A percentile compares a stretch with the other conserved stretches of the same genome.
Conservation (phyloP, 2,329 filamentous ascomycete genomes). For the Trichoderma koningiopsis region DNA sequence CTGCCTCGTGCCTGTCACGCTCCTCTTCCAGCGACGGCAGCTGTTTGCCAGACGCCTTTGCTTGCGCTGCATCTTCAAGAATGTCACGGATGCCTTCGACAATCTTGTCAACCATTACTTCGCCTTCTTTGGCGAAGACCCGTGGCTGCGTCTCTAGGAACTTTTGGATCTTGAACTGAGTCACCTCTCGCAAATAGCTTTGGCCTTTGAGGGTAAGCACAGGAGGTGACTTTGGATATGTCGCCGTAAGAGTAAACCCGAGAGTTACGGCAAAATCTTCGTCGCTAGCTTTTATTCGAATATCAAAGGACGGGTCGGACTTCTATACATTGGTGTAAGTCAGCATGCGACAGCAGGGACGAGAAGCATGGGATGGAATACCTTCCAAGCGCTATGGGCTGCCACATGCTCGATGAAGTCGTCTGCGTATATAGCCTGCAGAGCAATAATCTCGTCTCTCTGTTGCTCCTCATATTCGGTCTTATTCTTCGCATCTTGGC, state of each 20-base stretch:
- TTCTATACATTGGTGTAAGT: conserved; percentile 53
- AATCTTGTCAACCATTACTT: conserved; percentile 66
- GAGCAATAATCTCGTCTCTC: conserved; percentile 80
- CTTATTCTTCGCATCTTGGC: conserved; percentile 46
- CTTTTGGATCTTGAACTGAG: conserved; percentile 69
- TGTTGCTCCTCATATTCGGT: conserved; percentile 81
- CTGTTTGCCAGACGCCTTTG: conserved; percentile 72
- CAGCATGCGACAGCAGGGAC: conserved; percentile 8
- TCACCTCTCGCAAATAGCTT: conserved; percentile 67
- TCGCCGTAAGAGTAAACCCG: conserved; percentile 81
- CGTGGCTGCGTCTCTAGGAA: conserved; percentile 62
- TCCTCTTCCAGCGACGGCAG: conserved; percentile 89
- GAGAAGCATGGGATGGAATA: conserved; percentile 42
- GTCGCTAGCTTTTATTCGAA: conserved; percentile 75
- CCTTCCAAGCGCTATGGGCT: conserved; percentile 81
- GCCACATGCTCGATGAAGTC: conserved; percentile 78
- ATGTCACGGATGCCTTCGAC: conserved; percentile 71
- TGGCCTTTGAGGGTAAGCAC: conserved; percentile 68
- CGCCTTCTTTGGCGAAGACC: conserved; percentile 53
- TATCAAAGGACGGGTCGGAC: conserved; percentile 80
- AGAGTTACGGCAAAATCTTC: conserved; percentile 71
- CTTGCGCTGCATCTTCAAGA: conserved; percentile 81
- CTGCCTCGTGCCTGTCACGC: conserved; percentile 78
- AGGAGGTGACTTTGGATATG: conserved; percentile 84
- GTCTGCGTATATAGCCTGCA: conserved; percentile 86